Conservation (phyloP, 495 filamentous ascomycete genomes). For the Chaetomium fimeti region DNA sequence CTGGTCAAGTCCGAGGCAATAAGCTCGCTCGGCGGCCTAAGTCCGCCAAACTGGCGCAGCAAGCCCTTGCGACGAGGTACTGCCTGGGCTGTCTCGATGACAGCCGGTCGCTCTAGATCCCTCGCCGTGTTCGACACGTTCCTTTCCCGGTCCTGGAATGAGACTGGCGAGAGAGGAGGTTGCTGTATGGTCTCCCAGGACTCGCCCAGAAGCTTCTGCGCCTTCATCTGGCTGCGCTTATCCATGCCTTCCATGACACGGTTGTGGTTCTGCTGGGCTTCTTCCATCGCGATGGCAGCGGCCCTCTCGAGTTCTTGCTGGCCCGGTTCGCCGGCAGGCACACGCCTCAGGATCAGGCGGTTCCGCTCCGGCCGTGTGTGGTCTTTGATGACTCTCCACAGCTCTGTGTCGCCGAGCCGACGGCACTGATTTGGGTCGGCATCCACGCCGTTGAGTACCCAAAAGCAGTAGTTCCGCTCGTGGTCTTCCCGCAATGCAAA, state of each 20-base stretch:
- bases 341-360: slow-evolving; percentile 84
- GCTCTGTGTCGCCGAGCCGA: slow-evolving; percentile 75
- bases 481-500: slow-evolving; percentile 72
- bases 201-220: slow-evolving; percentile 81
- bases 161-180: slow-evolving; percentile 77
- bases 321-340: slow-evolving; percentile 82
- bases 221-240: slow-evolving; percentile 69
- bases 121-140: slow-evolving; percentile 61
- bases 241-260: slow-evolving; percentile 61
- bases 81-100: slow-evolving; percentile 48
- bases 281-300: slow-evolving; percentile 78
- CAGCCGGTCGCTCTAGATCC: slow-evolving; percentile 57
- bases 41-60: slow-evolving; percentile 73
- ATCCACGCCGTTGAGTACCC: slow-evolving; percentile 77
- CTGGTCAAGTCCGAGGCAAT: slow-evolving; percentile 93
- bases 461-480: slow-evolving; percentile 78
- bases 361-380: slow-evolving; percentile 74
- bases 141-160: slow-evolving; percentile 61
- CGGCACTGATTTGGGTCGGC: slow-evolving; percentile 74
- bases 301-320: slow-evolving; percentile 76
- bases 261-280: slow-evolving; percentile 69
- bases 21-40: slow-evolving; percentile 90
- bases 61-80: slow-evolving; percentile 59
- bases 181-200: slow-evolving; percentile 72
- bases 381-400: slow-evolving; percentile 80